Percentiles rank a stretch among this genome's conserved stretches.
These are phyloP conservation scores for Diaporthe australafricana DNA, from an alignment of 2,329 filamentous ascomycete species.

Conservation along the genomic window DNA sequence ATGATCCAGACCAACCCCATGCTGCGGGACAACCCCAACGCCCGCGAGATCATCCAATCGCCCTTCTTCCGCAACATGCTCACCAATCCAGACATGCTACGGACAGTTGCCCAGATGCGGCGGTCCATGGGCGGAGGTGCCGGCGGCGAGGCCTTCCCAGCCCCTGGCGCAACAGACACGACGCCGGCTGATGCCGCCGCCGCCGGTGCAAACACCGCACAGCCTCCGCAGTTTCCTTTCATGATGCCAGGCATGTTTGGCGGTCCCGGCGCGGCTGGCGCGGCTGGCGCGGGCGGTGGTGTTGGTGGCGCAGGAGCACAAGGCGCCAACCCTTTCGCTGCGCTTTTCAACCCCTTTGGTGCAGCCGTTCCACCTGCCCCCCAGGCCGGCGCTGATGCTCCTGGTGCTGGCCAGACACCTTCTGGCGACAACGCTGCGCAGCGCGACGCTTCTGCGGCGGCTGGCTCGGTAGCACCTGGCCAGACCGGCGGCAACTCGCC, in stretches of 20 bases:
- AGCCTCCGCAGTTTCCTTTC: slow-evolving; percentile 45
- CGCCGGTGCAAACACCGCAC: slow-evolving; percentile 47
- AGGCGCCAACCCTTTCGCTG: slow-evolving; percentile 51
- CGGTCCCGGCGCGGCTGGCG: slow-evolving; percentile 40
- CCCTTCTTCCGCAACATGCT: slow-evolving; percentile 93
- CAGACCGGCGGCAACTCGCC: slow-evolving; percentile 46
- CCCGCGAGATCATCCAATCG: slow-evolving; percentile 87
- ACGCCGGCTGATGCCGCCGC: slow-evolving; percentile 68
- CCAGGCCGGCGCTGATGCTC: slow-evolving; percentile 42
- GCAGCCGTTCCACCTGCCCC: slow-evolving; percentile 43
- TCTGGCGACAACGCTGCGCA: slow-evolving; percentile 38
- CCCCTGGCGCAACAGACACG: slow-evolving; percentile 90
- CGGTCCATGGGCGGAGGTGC: slow-evolving; percentile 70
- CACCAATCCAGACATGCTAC: slow-evolving; percentile 87
- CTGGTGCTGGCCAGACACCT: slow-evolving; percentile 37
- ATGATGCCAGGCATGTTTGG: slow-evolving; percentile 47
- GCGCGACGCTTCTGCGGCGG: slow-evolving; percentile 41
- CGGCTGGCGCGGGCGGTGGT: slow-evolving; percentile 37
- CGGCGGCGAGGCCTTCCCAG: slow-evolving; percentile 77
- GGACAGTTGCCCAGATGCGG: slow-evolving; percentile 86
- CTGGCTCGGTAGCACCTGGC: slow-evolving; percentile 40
- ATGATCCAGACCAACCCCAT: slow-evolving; percentile 93
- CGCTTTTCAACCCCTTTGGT: slow-evolving; percentile 57
- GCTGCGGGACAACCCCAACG: slow-evolving; percentile 78
- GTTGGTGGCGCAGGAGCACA: slow-evolving; percentile 39